phyloP scores from a whole-genome alignment of 805 yeast genomes.

The Candida palmyrensis region DNA sequence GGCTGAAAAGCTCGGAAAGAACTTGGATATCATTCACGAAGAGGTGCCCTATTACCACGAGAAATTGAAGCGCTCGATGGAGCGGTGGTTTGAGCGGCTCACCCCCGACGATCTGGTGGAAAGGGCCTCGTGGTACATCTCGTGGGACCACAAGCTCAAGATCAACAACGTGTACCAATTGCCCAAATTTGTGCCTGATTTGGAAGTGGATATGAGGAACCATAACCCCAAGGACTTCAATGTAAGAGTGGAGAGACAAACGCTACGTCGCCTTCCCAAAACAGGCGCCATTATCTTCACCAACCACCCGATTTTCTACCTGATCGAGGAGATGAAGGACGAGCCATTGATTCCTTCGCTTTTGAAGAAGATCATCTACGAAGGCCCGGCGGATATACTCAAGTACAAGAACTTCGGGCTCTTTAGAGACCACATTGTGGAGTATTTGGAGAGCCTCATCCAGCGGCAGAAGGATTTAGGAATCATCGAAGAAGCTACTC shows the following conservation, averaged over 20 bases:
- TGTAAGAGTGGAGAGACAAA: conserved; percentile 70
- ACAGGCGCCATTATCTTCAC: conserved; percentile 65
- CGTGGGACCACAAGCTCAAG: conserved; percentile 66
- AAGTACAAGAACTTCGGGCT: conserved; percentile 58
- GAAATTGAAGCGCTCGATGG: conserved; percentile 65
- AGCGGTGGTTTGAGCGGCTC: conserved; percentile 64
- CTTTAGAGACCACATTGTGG: conserved; percentile 54
- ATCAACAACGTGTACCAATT: conserved; percentile 52
- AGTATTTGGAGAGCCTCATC: conserved; percentile 53
- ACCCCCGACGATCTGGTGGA: conserved; percentile 60
- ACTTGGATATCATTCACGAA: conserved; percentile 58
- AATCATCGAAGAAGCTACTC: conserved; percentile 49
- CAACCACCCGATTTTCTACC: conserved; percentile 73
- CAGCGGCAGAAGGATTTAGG: conserved; percentile 55
- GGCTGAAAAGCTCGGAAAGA: conserved; percentile 52
- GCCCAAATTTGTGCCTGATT: conserved; percentile 39
- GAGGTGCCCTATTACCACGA: conserved; percentile 68
- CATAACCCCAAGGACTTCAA: conserved; percentile 51
- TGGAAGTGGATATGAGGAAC: conserved; percentile 20
- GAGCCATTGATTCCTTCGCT: conserved; percentile 78
- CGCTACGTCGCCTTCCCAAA: conserved; percentile 62
- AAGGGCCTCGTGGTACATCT: conserved; percentile 69
- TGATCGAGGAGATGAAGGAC: conserved; percentile 74
- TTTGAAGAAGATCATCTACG: conserved; percentile 54
- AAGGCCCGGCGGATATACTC: conserved; percentile 61